A percentile compares a stretch with the other conserved stretches of the same genome.
Conservation (phyloP, 2,329 filamentous ascomycete species). For the Scytalidium lignicola region DNA sequence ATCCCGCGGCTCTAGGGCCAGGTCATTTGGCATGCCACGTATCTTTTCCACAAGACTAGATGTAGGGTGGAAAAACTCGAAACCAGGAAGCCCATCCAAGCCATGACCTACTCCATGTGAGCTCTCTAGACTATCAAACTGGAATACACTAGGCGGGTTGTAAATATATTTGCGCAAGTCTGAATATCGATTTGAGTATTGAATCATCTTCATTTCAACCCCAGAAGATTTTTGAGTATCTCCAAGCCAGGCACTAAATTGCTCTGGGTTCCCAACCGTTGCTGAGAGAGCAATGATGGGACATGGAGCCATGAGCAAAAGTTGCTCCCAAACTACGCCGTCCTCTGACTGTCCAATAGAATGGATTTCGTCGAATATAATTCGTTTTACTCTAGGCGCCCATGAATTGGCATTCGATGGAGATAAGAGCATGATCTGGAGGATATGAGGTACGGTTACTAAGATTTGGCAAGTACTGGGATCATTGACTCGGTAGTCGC, state of each 20-base stretch:
- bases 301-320: slow-evolving; percentile 68
- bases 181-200: slow-evolving; percentile 66
- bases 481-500: slow-evolving; percentile 72
- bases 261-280: slow-evolving; percentile 69
- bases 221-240: slow-evolving; percentile 60
- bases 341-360: slow-evolving; percentile 74
- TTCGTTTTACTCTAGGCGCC: slow-evolving; percentile 63
- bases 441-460: slow-evolving; percentile 71
- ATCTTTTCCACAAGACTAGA: slow-evolving; percentile 55
- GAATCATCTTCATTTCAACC: slow-evolving; percentile 60
- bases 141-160: slow-evolving; percentile 39
- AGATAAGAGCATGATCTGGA: slow-evolving; percentile 71
- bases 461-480: slow-evolving; percentile 67
- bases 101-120: slow-evolving; percentile 36
- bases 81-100: slow-evolving; percentile 33
- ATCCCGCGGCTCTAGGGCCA: slow-evolving; percentile 66
- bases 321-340: slow-evolving; percentile 72
- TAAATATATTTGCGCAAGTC: slow-evolving; percentile 74
- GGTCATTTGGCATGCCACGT: slow-evolving; percentile 60
- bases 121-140: slow-evolving; percentile 27
- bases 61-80: slow-evolving; percentile 55
- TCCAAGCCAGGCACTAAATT: slow-evolving; percentile 65
- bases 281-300: slow-evolving; percentile 76
- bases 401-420: slow-evolving; percentile 62
- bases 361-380: slow-evolving; percentile 81